Evolutionary conservation across 163 green algal species (phyloP).

Genomic region (Scenedesmus sp.): DNA sequence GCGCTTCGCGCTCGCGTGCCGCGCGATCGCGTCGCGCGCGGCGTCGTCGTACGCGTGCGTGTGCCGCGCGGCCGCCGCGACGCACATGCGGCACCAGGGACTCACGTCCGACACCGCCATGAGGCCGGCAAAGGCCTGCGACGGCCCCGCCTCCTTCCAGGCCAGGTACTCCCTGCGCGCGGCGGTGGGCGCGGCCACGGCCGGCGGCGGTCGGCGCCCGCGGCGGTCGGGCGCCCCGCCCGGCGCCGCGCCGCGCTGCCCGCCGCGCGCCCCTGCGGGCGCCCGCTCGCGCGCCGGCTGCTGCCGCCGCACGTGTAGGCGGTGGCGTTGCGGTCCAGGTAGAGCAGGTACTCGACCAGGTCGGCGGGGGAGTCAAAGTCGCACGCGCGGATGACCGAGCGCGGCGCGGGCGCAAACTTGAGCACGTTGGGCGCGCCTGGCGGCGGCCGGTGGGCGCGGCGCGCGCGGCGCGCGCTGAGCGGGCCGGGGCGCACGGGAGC

Average conservation of each 20-base stretch:
- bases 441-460: too few relatives aligned
- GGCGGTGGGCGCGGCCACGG: background rate
- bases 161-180: slow-evolving; percentile 26
- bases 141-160: slow-evolving; percentile 25
- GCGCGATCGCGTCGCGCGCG: background rate
- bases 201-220: background rate
- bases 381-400: slow-evolving; percentile 36
- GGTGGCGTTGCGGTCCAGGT: slow-evolving; percentile 36
- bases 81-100: slow-evolving; percentile 28
- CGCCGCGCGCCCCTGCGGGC: background rate
- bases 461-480: too few relatives aligned
- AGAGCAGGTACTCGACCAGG: slow-evolving; percentile 31
- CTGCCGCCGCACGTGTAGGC: slow-evolving; percentile 14
- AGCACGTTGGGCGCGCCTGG: slow-evolving; percentile 35
- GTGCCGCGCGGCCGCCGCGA: slow-evolving; percentile 8
- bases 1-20: slow-evolving; percentile 1
- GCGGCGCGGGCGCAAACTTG: slow-evolving; percentile 35
- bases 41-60: background rate
- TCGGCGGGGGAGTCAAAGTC: slow-evolving; percentile 38
- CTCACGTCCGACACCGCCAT: slow-evolving; percentile 15
- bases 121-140: slow-evolving; percentile 11
- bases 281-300: background rate
- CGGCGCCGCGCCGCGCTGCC: background rate
- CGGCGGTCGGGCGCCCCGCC: background rate
- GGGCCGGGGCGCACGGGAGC: too few relatives aligned